These are phyloP conservation scores for Plasmodium fragile DNA, from an alignment of 169 alveolate genomes.

Conservation along the genomic window DNA sequence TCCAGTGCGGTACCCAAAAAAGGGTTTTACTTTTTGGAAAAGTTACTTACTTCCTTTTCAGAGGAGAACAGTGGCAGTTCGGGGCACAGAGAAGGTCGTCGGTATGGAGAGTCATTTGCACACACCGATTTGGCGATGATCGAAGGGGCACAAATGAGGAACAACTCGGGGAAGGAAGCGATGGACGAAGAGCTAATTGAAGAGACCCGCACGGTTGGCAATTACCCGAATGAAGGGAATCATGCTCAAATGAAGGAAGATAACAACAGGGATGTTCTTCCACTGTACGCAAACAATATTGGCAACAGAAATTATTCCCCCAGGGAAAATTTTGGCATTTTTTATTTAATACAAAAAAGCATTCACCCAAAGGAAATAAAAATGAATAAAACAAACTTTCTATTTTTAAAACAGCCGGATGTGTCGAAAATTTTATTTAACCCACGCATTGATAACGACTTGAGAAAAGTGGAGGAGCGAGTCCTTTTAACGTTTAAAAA, in stretches of 20 bases:
- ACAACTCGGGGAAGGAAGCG: background rate
- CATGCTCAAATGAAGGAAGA: background rate
- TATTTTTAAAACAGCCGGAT: constrained; percentile 17
- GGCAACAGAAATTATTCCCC: constrained; percentile 34
- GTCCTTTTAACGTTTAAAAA: constrained; percentile 24
- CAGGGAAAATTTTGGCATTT: constrained; percentile 37
- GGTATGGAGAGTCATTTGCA: background rate
- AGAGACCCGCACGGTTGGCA: background rate
- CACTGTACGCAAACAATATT: constrained; percentile 9
- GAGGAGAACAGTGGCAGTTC: background rate
- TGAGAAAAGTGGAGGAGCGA: constrained; percentile 33
- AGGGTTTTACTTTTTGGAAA: constrained; percentile 39
- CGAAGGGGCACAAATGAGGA: background rate
- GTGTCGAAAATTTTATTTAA: constrained; percentile 1
- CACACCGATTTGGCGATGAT: background rate
- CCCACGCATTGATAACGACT: background rate
- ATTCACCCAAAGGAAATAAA: constrained; percentile 27
- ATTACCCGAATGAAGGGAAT: background rate
- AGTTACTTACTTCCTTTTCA: background rate
- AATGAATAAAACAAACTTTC: constrained; percentile 10
- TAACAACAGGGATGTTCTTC: background rate
- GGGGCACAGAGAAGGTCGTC: background rate
- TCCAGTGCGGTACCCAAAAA: constrained; percentile 9
- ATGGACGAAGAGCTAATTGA: constrained; percentile 1
- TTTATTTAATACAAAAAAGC: constrained; percentile 41